Evolutionary conservation across 1,284 basidiomycete species (phyloP).

Genomic region (Rhizoctonia solani): DNA sequence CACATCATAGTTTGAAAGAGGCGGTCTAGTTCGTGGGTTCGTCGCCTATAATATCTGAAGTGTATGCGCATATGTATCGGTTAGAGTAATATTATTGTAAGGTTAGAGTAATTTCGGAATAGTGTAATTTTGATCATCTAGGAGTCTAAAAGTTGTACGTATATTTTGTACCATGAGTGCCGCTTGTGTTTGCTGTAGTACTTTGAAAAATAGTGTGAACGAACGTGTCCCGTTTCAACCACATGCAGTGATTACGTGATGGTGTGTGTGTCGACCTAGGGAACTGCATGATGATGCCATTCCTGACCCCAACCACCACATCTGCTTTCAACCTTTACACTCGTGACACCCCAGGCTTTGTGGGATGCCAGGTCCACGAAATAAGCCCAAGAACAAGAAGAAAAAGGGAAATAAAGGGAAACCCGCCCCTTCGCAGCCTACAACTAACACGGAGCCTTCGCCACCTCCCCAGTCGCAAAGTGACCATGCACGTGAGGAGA

Average conservation of each 20-base stretch:
- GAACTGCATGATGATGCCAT: conserved; percentile 8
- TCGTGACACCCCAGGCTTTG: background rate
- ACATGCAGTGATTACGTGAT: conserved; percentile 18
- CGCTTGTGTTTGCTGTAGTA: background rate
- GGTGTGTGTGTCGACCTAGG: background rate
- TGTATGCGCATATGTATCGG: background rate
- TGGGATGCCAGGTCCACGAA: conserved; percentile 55
- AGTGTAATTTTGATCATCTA: background rate
- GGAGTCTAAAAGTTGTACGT: background rate
- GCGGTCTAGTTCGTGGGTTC: background rate
- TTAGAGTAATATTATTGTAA: background rate
- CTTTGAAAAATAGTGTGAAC: background rate
- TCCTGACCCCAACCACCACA: background rate
- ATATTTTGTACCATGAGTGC: background rate
- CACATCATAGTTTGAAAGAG: background rate
- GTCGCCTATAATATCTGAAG: background rate
- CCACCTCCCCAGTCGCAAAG: conserved; percentile 5
- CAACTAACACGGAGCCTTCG: background rate
- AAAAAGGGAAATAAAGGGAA: conserved; percentile 47
- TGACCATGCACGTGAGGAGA: conserved; percentile 30
- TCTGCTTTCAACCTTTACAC: background rate
- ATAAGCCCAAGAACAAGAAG: conserved; percentile 51
- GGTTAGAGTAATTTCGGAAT: background rate
- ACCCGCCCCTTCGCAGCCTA: conserved; percentile 7
- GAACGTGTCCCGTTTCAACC: background rate